Base-by-base conservation (phyloP, 2,329 filamentous ascomycete species). In the Botryosphaeria agaves region DNA sequence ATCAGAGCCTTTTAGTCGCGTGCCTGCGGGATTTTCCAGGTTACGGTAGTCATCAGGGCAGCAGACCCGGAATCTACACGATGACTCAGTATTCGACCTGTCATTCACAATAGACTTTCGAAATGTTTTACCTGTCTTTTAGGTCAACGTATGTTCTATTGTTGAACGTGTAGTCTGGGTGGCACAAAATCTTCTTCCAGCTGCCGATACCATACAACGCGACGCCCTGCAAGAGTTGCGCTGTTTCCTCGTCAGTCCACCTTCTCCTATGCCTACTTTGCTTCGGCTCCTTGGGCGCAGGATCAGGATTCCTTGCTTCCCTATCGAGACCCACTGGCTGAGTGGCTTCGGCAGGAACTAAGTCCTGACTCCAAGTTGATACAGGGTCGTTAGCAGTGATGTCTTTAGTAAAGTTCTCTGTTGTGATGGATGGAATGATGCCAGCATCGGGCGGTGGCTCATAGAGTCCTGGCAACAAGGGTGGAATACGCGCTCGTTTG, bases 201-300 rank as follows among this genome's bases (percentile, higher is more conserved):
- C 62, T 72, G 3, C 72, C 72, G 35, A 74, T 67, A 2, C 71
- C 72, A 40, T 68, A 72, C 36, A 60, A 64, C 21, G 64, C 58
- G 6, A 74, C 71, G 0, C 72, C 72, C 33, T 61, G 54, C 8
- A 75, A 51, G 16, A 76, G 46, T 37, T 66, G 57, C 17, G 55
- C 57, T 1, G 70, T 75, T 46, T 76, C 72, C 37, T 69, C 55
- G n/a, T 72, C 63, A 1, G 64, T 65, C 72, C 72, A 76, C 36
- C 61, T 66, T 32, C 66, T 70, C 27, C 59, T 53, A 26, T 59
- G 57, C 29, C 57, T 56, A 19, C 16, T 20, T 31, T 42, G 39
- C 14, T 45, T 45, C 17, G 42, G 44, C 17, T 44, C 42, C 33
- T 50, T 53, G 2, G 43, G 46, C n/a, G 5, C 16, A 14, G 12